phyloP scores from a whole-genome alignment of 1,284 basidiomycete genomes.

The Quambalaria eucalypti region DNA sequence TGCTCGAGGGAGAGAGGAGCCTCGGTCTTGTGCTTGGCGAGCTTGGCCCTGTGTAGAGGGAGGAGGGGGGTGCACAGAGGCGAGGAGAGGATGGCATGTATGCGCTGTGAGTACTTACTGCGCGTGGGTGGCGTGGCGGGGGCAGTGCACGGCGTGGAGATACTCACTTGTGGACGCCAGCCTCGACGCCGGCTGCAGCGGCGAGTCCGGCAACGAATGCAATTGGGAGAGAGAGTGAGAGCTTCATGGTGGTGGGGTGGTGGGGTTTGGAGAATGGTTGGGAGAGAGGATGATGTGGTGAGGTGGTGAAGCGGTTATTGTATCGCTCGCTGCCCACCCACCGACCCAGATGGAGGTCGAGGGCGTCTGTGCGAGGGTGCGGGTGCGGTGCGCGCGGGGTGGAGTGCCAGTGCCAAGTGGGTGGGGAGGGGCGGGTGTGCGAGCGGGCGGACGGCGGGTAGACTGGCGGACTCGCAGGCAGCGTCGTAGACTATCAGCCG shows the following conservation, averaged over 20 bases:
- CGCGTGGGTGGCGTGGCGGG: neutral
- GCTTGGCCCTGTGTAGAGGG: conserved; percentile 22
- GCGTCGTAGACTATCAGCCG: too few species aligned
- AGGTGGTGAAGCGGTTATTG: neutral
- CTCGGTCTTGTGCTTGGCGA: conserved; percentile 59
- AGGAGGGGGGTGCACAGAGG: neutral
- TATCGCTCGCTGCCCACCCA: neutral
- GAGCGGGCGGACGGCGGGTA: too few species aligned
- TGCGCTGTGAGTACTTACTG: neutral
- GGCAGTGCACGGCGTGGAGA: conserved; percentile 2
- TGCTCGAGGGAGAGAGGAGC: conserved; percentile 60
- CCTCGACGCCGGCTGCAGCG: conserved; percentile 51
- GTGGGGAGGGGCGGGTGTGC: too few species aligned
- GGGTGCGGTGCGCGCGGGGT: too few species aligned
- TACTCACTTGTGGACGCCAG: conserved; percentile 30
- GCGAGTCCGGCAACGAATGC: conserved; percentile 57
- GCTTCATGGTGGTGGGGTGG: conserved; percentile 49
- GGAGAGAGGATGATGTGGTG: neutral
- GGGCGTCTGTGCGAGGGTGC: too few species aligned
- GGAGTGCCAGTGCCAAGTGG: too few species aligned
- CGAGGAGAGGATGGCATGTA: neutral
- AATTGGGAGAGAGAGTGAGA: conserved; percentile 51
- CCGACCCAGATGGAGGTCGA: too few species aligned
- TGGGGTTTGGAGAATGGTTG: conserved; percentile 63
- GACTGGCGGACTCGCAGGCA: too few species aligned